Base-by-base conservation (phyloP, 306 rosid species). In the Malus orientalis region DNA sequence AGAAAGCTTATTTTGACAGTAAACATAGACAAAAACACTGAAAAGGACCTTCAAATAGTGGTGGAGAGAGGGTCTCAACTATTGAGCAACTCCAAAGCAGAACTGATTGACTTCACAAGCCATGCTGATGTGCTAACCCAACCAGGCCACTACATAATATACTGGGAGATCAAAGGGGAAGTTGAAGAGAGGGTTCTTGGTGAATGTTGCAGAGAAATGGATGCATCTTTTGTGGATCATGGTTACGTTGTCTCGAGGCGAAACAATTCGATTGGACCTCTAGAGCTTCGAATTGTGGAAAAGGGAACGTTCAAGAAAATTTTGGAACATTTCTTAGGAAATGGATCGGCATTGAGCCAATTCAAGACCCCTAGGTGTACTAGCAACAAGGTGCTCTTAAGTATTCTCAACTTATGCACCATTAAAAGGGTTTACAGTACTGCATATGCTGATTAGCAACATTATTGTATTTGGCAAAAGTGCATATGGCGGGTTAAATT, bases 291-390 rank as follows among this genome's bases (percentile, higher is more conserved):
- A 68, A 59, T 92, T 47, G 90, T 94, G 67, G 91, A 89, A 75
- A 84, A 78, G 61, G 98, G 97, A 0, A 86, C 95, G 32, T 94
- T 92, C 74, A 90, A 76, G 84, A 92, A 89, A 81, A 89, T 94
- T 36, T 69, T 94, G 83, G 98, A 94, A 22, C 62, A 74, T 29
- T 94, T 84, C 70, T 82, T 92, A 0, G 88, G 89, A 0, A 90
- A 84, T 51, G 98, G 98, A 3, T 88, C 91, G 0, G 95, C 95
- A 0, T 29, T 94, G 76, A 84, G 94, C 89, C 98, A 94, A 36
- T 94, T 87, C 76, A 94, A 94, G 93, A 94, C 91, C 8, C 98
- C 98, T 16, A 80, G 98, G 83, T 94, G 98, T 85, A 94, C 98
- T 16, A 84, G 71, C 54, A 85, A 94, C 57, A 81, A 73, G 45